These are phyloP conservation scores for Rhodotorula diobovata DNA, from an alignment of 768 basidiomycete species.

Conservation along the genomic window DNA sequence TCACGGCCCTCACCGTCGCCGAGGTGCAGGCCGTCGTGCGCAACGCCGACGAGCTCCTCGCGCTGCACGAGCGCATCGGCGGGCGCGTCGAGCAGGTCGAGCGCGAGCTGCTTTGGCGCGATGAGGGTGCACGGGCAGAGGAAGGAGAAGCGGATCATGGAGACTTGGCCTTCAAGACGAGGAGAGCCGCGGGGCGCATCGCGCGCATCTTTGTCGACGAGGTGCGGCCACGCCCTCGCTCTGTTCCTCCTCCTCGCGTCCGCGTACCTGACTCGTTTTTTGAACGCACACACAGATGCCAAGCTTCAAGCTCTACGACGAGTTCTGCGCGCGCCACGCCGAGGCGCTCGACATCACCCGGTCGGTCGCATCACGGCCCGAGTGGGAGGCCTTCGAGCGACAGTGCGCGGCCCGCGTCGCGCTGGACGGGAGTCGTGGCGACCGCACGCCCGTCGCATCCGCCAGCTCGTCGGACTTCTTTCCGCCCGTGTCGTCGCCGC, in stretches of 20 bases:
- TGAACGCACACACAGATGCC: not conserved
- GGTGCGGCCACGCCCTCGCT: constrained; percentile 47
- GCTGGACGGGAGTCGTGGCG: constrained; percentile 44
- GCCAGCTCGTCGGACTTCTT: constrained; percentile 17
- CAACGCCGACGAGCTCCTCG: constrained; percentile 30
- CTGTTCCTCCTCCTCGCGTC: no score
- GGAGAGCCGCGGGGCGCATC: constrained; percentile 13
- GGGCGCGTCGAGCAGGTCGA: constrained; percentile 29
- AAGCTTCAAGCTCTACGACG: constrained; percentile 70
- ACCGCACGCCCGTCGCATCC: constrained; percentile 9
- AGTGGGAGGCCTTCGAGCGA: constrained; percentile 81
- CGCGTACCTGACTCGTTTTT: constrained; percentile 48
- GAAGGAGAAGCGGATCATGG: not conserved
- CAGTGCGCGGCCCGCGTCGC: constrained; percentile 57
- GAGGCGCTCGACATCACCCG: constrained; percentile 73
- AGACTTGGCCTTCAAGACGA: constrained; percentile 1
- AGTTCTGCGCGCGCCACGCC: constrained; percentile 80
- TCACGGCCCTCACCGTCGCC: constrained; percentile 31
- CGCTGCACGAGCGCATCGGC: constrained; percentile 38
- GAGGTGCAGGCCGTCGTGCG: constrained; percentile 28
- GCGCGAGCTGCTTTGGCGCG: constrained; percentile 31
- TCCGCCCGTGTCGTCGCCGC: constrained; percentile 20
- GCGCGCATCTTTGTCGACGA: constrained; percentile 46
- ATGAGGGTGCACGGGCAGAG: not conserved
- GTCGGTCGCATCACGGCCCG: constrained; percentile 59